Conservation (phyloP, 192 early-diverging fungal genomes). For the Coemansia sp. region DNA sequence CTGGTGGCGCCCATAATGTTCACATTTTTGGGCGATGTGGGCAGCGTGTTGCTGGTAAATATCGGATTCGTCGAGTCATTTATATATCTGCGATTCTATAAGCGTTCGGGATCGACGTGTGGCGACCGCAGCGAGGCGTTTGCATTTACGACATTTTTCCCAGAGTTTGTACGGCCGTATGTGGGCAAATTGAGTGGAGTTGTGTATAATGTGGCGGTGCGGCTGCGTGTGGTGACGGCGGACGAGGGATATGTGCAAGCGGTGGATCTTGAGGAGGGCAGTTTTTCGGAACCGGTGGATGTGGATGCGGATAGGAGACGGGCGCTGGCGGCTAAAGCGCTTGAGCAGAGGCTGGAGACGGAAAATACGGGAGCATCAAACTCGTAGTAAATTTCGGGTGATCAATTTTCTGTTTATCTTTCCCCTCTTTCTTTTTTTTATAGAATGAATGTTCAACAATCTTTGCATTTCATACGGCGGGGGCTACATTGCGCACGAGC, state of each 20-base stretch:
- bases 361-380: not conserved
- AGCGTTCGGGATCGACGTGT: slow-evolving; percentile 68
- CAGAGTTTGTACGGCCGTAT: slow-evolving; percentile 58
- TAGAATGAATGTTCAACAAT: not conserved
- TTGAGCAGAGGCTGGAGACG: slow-evolving; percentile 30
- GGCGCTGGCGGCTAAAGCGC: slow-evolving; percentile 43
- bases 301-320: slow-evolving; percentile 41
- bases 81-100: slow-evolving; percentile 86
- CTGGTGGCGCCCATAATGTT: slow-evolving; percentile 45
- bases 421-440: slow-evolving; percentile 11
- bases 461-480: not conserved
- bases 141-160: slow-evolving; percentile 88
- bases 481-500: too few species aligned
- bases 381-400: not conserved
- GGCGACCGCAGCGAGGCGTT: slow-evolving; percentile 93
- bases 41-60: slow-evolving; percentile 66
- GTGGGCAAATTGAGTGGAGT: slow-evolving; percentile 18
- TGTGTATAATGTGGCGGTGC: slow-evolving; percentile 31
- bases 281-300: slow-evolving; percentile 9
- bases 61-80: slow-evolving; percentile 75
- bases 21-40: slow-evolving; percentile 22
- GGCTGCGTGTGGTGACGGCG: slow-evolving; percentile 28
- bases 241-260: slow-evolving; percentile 49
- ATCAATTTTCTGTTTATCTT: slow-evolving; percentile 8
- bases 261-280: slow-evolving; percentile 15